phyloP scores from a whole-genome alignment of 768 basidiomycete genomes.

The Lenzites betulinus region DNA sequence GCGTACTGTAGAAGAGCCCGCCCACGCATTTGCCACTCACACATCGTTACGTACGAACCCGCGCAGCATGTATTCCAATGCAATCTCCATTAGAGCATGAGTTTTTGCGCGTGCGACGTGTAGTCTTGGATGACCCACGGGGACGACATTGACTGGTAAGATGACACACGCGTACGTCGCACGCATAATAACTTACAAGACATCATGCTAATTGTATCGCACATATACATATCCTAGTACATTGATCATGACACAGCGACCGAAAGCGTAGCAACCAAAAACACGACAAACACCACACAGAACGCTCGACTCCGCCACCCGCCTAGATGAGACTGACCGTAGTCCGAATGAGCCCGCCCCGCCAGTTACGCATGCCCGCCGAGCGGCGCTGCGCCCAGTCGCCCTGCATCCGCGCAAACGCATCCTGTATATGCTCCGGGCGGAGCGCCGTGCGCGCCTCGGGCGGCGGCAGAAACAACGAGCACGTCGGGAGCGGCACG shows the following conservation, averaged over 20 bases:
- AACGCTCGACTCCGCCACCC: background rate
- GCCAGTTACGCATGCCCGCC: slow-evolving; percentile 88
- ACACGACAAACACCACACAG: background rate
- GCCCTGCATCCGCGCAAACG: slow-evolving; percentile 86
- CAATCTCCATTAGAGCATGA: slow-evolving; percentile 16
- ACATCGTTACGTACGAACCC: slow-evolving; percentile 4
- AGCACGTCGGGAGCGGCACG: slow-evolving; percentile 64
- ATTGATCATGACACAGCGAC: no score
- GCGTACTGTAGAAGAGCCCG: slow-evolving; percentile 9
- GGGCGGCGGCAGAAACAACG: slow-evolving; percentile 79
- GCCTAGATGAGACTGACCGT: slow-evolving; percentile 73
- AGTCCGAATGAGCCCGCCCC: slow-evolving; percentile 81
- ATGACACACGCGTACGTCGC: no score
- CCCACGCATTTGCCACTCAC: background rate
- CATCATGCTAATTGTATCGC: no score
- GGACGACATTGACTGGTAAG: no score
- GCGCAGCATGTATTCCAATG: slow-evolving; percentile 7
- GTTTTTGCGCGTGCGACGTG: no score
- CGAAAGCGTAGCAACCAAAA: no score
- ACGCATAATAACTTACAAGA: no score
- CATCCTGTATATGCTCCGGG: slow-evolving; percentile 89
- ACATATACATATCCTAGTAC: no score
- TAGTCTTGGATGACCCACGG: no score
- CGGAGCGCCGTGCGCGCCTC: slow-evolving; percentile 77
- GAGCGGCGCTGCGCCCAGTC: slow-evolving; percentile 81